Base-by-base conservation (phyloP, 805 yeast genomes). In the Lipomyces mesembrius region DNA sequence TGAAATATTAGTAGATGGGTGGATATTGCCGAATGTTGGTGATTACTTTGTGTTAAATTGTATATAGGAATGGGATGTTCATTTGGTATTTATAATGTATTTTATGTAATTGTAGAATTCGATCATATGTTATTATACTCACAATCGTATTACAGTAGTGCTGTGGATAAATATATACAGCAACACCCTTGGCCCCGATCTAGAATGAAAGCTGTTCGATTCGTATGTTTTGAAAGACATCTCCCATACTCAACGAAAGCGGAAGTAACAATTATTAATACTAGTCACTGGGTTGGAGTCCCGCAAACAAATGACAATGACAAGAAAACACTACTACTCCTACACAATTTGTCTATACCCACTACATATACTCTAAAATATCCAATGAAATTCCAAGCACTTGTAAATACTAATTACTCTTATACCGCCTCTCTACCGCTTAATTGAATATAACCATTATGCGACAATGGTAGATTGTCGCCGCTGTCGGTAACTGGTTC, bases 1-100 rank as follows among this genome's bases (percentile, higher is more conserved):
- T 94, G 78, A 25, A 27, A 35, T 20, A 12, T 9, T n/a, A 32
- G 22, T 12, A 6, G 14, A 32, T 25, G 14, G n/a, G 14, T 32
- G 37, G 35, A 55, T 9, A 53, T 20, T 8, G 34, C 3, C 9
- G n/a, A 17, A 6, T 25, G 22, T 17, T 25, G 35, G 58, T 20
- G n/a, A 20, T 5, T 14, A 32, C 5, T n/a, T 9, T 29, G 37
- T 17, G 14, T 37, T 29, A 34, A 17, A 55, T 27, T 55, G 35
- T 55, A 34, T 27, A 55, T 55, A 55, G 22, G 22, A 53, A 53
- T 20, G 7, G 32, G 32, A 17, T 12, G 9, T 20, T n/a, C 35
- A 17, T 12, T 12, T 52, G 32, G 57, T 29, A 3, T 17, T 20
- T 53, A 14, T 11, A 5, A 6, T 53, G 35, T 14, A 53, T 20